These are phyloP conservation scores for Aspergillus fischeri DNA, from an alignment of 2,329 filamentous ascomycete genomes.

Conservation along the genomic window DNA sequence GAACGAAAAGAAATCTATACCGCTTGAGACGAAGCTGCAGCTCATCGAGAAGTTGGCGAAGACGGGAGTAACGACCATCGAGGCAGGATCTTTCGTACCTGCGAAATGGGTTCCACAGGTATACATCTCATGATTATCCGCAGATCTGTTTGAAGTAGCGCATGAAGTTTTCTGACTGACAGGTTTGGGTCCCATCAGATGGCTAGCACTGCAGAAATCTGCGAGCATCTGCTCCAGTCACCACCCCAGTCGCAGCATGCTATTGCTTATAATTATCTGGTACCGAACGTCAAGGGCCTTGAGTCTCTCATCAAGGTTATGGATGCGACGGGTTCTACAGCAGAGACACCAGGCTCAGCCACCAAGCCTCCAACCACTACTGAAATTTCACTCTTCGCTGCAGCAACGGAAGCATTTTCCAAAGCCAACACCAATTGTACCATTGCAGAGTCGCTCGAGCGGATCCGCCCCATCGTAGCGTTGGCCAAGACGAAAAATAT, in stretches of 20 bases:
- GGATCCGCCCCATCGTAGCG: slow-evolving; percentile 56
- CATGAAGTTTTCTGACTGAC: not conserved
- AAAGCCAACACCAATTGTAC: slow-evolving; percentile 64
- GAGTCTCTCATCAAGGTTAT: slow-evolving; percentile 56
- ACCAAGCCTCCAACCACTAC: slow-evolving; percentile 35
- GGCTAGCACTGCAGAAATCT: slow-evolving; percentile 60
- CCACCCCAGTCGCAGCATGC: slow-evolving; percentile 48
- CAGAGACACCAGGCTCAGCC: slow-evolving; percentile 25
- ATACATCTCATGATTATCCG: slow-evolving; percentile 9
- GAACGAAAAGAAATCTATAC: slow-evolving; percentile 49
- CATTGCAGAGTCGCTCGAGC: slow-evolving; percentile 57
- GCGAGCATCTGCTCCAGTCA: slow-evolving; percentile 49
- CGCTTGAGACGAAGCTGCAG: slow-evolving; percentile 47
- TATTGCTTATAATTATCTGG: slow-evolving; percentile 63
- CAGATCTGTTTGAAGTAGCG: not conserved
- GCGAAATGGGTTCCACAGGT: slow-evolving; percentile 55
- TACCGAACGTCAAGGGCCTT: slow-evolving; percentile 60
- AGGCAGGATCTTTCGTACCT: slow-evolving; percentile 51
- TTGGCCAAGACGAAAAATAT: slow-evolving; percentile 54
- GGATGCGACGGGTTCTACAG: slow-evolving; percentile 37
- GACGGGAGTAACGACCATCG: slow-evolving; percentile 49
- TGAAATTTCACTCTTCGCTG: slow-evolving; percentile 62
- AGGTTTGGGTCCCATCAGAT: slow-evolving; percentile 43
- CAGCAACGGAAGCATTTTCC: slow-evolving; percentile 62
- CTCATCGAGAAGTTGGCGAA: slow-evolving; percentile 45